These are phyloP conservation scores for Penicillium vulpinum DNA, from an alignment of 2,329 filamentous ascomycete species.

Conservation along the genomic window DNA sequence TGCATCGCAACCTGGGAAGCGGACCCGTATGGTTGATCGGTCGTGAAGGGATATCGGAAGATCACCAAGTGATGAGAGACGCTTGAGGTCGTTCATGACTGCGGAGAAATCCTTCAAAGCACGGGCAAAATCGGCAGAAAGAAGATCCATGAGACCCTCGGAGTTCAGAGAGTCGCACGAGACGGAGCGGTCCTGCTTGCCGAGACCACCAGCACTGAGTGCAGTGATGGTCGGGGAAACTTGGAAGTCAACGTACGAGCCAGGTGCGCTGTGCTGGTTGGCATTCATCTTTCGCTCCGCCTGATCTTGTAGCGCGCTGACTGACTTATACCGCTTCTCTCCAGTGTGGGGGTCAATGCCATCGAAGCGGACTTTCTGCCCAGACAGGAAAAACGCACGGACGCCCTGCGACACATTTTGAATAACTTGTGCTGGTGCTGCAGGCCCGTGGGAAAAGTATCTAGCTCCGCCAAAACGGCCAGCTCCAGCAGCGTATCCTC, in stretches of 20 bases:
- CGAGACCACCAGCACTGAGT: conserved; percentile 60
- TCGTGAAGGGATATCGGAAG: conserved; percentile 74
- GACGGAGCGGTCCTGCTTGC: conserved; percentile 26
- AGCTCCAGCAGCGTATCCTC: conserved; percentile 78
- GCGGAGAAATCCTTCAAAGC: conserved; percentile 79
- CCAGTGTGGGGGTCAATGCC: conserved; percentile 68
- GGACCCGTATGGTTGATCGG: conserved; percentile 69
- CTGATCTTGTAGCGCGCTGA: conserved; percentile 74
- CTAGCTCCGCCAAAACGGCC: conserved; percentile 70
- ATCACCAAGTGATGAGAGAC: conserved; percentile 75
- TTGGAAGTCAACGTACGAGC: conserved; percentile 84
- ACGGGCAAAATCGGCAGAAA: conserved; percentile 85
- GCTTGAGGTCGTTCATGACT: conserved; percentile 77
- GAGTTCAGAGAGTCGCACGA: conserved; percentile 67
- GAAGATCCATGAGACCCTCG: conserved; percentile 77
- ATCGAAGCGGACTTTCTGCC: conserved; percentile 84
- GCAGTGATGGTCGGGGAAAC: conserved; percentile 88
- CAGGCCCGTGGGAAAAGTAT: conserved; percentile 87
- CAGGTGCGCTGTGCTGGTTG: conserved; percentile 57
- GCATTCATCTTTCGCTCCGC: conserved; percentile 66
- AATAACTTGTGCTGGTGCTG: conserved; percentile 83
- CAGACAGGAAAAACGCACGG: conserved; percentile 87
- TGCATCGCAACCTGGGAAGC: conserved; percentile 88
- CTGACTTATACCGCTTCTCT: conserved; percentile 73
- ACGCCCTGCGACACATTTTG: conserved; percentile 94